Percentiles rank a stretch among this genome's conserved stretches.
Conservation (phyloP, 495 filamentous ascomycete species). For the Jackrogersella minutella region DNA sequence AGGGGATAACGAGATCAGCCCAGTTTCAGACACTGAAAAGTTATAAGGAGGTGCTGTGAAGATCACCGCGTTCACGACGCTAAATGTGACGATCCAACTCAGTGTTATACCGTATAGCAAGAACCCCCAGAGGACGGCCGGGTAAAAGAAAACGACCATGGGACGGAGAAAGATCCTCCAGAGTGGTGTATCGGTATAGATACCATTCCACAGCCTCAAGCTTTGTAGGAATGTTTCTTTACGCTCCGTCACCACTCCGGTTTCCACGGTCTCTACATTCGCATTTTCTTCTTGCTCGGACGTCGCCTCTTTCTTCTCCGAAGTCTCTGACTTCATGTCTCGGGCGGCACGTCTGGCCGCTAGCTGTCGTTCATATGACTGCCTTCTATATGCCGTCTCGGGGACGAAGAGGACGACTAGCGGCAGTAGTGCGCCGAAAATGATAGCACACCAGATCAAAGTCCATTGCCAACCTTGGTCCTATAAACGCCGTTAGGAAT, state of each 20-base stretch:
- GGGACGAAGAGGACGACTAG: slow-evolving; percentile 60
- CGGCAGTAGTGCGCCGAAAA: slow-evolving; percentile 59
- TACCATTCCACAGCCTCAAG: slow-evolving; percentile 46
- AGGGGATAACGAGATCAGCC: slow-evolving; percentile 59
- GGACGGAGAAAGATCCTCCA: slow-evolving; percentile 62
- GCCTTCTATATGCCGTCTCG: slow-evolving; percentile 60
- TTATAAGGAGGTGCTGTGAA: slow-evolving; percentile 62
- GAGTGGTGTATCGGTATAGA: slow-evolving; percentile 55
- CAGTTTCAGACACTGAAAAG: slow-evolving; percentile 58
- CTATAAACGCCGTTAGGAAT: slow-evolving; percentile 36
- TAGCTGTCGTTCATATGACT: slow-evolving; percentile 39
- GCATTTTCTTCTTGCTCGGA: slow-evolving; percentile 31
- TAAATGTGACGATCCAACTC: slow-evolving; percentile 63
- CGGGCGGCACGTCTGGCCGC: slow-evolving; percentile 28
- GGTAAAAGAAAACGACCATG: slow-evolving; percentile 61
- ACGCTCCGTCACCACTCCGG: slow-evolving; percentile 27
- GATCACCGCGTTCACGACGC: slow-evolving; percentile 60
- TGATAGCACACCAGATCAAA: slow-evolving; percentile 61
- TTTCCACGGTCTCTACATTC: slow-evolving; percentile 33
- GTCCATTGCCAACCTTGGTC: slow-evolving; percentile 63
- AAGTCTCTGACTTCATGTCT: slow-evolving; percentile 36
- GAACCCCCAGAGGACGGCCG: slow-evolving; percentile 63
- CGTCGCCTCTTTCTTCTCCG: slow-evolving; percentile 38
- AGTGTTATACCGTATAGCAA: slow-evolving; percentile 61
- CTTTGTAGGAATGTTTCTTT: slow-evolving; percentile 48